Evolutionary conservation across 306 rosid species (phyloP), one percentile per base, ranked within the genome.

Genomic region (Prosopis cineraria): DNA sequence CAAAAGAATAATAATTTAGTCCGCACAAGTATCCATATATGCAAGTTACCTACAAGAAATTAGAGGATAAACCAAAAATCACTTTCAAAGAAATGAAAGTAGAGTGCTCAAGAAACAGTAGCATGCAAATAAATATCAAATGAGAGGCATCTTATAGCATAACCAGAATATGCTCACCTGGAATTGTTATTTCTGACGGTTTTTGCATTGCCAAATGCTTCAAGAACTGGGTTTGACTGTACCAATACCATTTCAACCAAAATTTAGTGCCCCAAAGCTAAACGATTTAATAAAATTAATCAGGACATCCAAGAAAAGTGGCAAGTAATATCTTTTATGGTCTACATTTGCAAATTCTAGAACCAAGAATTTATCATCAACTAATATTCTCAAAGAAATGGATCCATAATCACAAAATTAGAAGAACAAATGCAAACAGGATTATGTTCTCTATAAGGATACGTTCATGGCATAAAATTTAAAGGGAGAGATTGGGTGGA

Each of bases 221-320:
- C 98, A 63, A 93, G 98, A 86, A 93, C 98, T 83, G 97, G 98
- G 86, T 93, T 93, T 73, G 98, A 91, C 98, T 93, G 95, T 88
- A 86, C 4, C 55, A 74, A 40, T 63, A 81, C 45, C 22, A 77
- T 48, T 87, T 72, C 27, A 45, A 76, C 53, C 44, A 67, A 43
- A 78, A 31, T 45, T 66, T 62, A 52, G 62, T 4, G 31, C 19
- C 22, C 12, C 53, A 68, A 68, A 41, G 53, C 19, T 24, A 68
- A 37, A 66, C 25, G 37, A 39, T 68, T 24, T 22, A 6, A 40
- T 68, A 68, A 41, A 68, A 68, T 68, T 24, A 68, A 67, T 12
- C 30, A 40, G 72, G 34, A 6, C 20, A 39, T 40, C 22, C 30
- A 11, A 39, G 72, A 67, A 67, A 67, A 37, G 16, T 22, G 17